These are phyloP conservation scores for Agmasoma carcini DNA, from an alignment of 371 early-diverging fungal genomes.

Conservation along the genomic window DNA sequence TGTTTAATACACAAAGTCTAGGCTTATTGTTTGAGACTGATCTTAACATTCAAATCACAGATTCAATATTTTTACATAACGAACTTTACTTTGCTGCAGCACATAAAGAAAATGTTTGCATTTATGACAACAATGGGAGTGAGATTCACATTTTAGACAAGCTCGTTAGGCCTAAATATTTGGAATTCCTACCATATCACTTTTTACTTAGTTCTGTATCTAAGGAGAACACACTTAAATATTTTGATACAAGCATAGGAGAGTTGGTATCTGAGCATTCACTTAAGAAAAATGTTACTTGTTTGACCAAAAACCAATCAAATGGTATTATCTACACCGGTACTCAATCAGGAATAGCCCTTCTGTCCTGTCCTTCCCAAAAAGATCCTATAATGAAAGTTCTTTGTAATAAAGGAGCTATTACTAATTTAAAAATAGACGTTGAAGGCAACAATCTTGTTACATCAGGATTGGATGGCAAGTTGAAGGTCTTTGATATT, in stretches of 20 bases:
- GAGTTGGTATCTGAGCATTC: conserved; percentile 61
- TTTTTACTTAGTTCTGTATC: conserved; percentile 70
- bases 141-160: conserved; percentile 78
- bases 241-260: conserved; percentile 89
- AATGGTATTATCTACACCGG: conserved; percentile 82
- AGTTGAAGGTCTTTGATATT: conserved; percentile 82
- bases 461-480: conserved; percentile 72
- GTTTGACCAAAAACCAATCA: conserved; percentile 63
- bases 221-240: conserved; percentile 58
- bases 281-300: conserved; percentile 26
- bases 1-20: conserved; percentile 75
- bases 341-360: conserved; percentile 74
- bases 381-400: conserved; percentile 72
- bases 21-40: conserved; percentile 61
- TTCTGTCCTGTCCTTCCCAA: conserved; percentile 76
- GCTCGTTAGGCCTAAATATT: conserved; percentile 62
- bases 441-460: conserved; percentile 71
- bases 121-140: conserved; percentile 77
- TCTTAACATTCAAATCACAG: conserved; percentile 67
- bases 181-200: conserved; percentile 87
- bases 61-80: conserved; percentile 68
- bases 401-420: conserved; percentile 71
- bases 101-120: conserved; percentile 79
- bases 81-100: conserved; percentile 86
- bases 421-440: conserved; percentile 70